Conservation (phyloP, 2,329 filamentous ascomycete genomes). For the Venturia carpophila region DNA sequence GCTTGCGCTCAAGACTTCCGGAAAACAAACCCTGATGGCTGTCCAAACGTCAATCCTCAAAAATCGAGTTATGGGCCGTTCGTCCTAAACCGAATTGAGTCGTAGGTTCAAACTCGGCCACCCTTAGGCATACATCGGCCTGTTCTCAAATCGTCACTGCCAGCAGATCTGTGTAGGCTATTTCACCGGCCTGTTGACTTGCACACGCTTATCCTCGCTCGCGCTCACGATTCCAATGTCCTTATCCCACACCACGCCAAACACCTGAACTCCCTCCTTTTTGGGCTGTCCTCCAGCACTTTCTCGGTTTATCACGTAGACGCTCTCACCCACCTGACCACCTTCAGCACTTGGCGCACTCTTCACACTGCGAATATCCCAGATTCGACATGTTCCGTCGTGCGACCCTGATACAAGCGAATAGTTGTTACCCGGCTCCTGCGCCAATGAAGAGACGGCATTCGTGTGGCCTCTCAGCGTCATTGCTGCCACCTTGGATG, state of each 20-base stretch:
- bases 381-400: constrained; percentile 86
- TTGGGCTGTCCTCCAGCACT: constrained; percentile 48
- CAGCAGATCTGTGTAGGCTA: neutral
- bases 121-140: neutral
- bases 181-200: constrained; percentile 63
- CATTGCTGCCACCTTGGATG: constrained; percentile 69
- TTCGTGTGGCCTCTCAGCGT: constrained; percentile 88
- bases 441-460: constrained; percentile 52
- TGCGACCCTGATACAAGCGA: constrained; percentile 83
- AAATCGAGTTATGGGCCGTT: no score
- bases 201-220: constrained; percentile 89
- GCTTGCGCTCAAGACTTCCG: no score
- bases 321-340: constrained; percentile 56
- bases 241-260: constrained; percentile 78
- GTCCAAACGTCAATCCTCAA: no score
- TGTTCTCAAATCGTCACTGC: neutral
- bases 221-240: constrained; percentile 82
- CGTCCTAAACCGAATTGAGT: no score
- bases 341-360: constrained; percentile 49
- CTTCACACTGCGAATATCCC: constrained; percentile 75
- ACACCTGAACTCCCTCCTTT: constrained; percentile 79
- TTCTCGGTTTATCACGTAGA: constrained; percentile 70
- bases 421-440: constrained; percentile 61
- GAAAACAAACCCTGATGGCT: no score
- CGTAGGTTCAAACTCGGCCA: neutral